Evolutionary conservation across 805 yeast genomes (phyloP), one percentile per base, ranked within the genome.

Genomic region (Zygoascus biomembranicola): DNA sequence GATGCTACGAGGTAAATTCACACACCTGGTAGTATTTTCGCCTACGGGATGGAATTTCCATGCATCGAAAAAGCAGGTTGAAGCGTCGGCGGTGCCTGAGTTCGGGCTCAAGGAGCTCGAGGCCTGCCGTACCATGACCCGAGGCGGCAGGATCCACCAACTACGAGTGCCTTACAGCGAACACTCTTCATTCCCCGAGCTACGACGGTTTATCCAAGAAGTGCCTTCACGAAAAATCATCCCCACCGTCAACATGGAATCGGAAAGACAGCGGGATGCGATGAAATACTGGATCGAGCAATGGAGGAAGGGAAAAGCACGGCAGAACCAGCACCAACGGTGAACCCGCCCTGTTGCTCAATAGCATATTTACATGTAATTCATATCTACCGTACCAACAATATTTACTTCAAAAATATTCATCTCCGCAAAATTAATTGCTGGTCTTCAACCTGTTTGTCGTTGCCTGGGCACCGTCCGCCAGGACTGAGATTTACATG

Each of bases 11-110:
- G 68, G 65, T 28, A 68, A 72, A 43, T 85, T 77, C 64, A 81
- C 81, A 51, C 73, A 80, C 47, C 75, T 88, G 43, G 73, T 86
- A n/a, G 96, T 87, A 0, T 73, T 87, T 37, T 73, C 80, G 50
- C 97, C 98, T 0, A 90, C 97, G 0, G 98, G 98, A 0, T 94
- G 98, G 98, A 76, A 89, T 1, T 85, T 78, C 65, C 63, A 72
- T 14, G 66, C 67, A 20, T 54, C 59, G 2, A 55, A 52, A 14
- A 47, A 52, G 8, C 57, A 57, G 43, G 18, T 54, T 19, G 55
- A 49, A 9, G 57, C 16, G 5, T 18, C 32, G 59, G 5, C 57
- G 60, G 37, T 55, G 57, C 48, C 50, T 1, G 26, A 19, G 18
- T 60, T 55, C 32, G 47, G 48, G 11, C 46, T 55, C 28, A n/a